Evolutionary conservation across 2,329 filamentous ascomycete species (phyloP).

Genomic region (Cladosporium cucumerinum): DNA sequence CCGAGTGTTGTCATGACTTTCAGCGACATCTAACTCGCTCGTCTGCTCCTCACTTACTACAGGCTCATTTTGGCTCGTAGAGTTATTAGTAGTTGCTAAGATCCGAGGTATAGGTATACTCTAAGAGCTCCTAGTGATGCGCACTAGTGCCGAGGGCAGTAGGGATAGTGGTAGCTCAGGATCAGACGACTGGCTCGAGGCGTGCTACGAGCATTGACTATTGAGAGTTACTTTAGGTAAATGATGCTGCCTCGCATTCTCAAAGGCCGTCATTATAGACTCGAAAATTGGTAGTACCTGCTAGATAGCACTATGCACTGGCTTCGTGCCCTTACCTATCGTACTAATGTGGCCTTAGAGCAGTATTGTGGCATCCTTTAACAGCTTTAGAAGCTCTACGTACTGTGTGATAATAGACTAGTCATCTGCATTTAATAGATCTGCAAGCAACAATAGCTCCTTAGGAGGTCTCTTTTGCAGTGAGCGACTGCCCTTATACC

Average conservation of each 20-base stretch:
- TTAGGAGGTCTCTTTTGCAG: not conserved
- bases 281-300: not conserved
- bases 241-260: not conserved
- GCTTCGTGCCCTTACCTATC: not conserved
- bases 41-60: not conserved
- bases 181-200: no score
- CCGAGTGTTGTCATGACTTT: no score
- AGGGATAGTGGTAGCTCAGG: not conserved
- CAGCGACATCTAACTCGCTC: no score
- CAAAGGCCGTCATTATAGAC: not conserved
- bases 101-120: not conserved
- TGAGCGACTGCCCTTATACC: not conserved
- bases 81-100: not conserved
- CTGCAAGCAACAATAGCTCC: not conserved
- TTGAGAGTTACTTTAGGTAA: not conserved
- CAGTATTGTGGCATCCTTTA: not conserved
- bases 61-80: not conserved
- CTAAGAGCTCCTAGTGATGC: not conserved
- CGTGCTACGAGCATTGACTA: not conserved
- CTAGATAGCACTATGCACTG: not conserved
- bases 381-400: not conserved
- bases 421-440: not conserved
- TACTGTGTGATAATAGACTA: not conserved
- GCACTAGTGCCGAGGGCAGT: not conserved
- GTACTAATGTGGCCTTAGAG: not conserved